These are phyloP conservation scores for Eutrema yunnanense DNA, from an alignment of 345 rosid genomes.

Conservation along the genomic window DNA sequence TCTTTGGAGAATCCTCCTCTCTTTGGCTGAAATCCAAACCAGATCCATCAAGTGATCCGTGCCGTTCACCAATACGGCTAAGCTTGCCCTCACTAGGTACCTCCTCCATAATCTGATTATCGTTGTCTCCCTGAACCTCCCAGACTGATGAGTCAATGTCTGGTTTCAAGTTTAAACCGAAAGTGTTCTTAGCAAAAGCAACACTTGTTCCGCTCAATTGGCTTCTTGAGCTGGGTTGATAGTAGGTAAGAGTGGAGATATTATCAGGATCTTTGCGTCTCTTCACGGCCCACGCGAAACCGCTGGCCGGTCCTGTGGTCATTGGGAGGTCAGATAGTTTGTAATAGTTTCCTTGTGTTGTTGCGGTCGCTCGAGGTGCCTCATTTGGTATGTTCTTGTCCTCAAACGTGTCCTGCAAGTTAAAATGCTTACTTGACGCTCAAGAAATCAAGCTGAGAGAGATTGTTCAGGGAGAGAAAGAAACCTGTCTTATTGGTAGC, in stretches of 20 bases:
- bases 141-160: constrained; percentile 13
- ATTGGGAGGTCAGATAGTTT: constrained; percentile 35
- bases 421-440: background rate
- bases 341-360: constrained; percentile 34
- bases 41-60: constrained; percentile 34
- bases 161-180: constrained; percentile 23
- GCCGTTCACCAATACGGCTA: constrained; percentile 15
- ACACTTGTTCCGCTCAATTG: constrained; percentile 41
- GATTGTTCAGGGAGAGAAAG: background rate
- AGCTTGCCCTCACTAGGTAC: constrained; percentile 22
- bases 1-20: constrained; percentile 30
- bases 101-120: constrained; percentile 9
- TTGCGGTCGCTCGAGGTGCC: constrained; percentile 22
- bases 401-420: constrained; percentile 38
- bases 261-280: constrained; percentile 40
- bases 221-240: constrained; percentile 37
- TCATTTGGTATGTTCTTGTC: constrained; percentile 27
- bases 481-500: constrained; percentile 35
- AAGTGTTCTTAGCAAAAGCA: constrained; percentile 37
- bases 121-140: constrained; percentile 13
- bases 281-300: constrained; percentile 51
- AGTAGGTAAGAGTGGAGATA: constrained; percentile 41
- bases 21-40: constrained; percentile 22
- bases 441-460: background rate
- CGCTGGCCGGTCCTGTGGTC: constrained; percentile 39